Evolutionary conservation across 148 eudicot species (phyloP), one percentile per base, ranked within the genome.

Genomic region (Rhododendron ovatum): DNA sequence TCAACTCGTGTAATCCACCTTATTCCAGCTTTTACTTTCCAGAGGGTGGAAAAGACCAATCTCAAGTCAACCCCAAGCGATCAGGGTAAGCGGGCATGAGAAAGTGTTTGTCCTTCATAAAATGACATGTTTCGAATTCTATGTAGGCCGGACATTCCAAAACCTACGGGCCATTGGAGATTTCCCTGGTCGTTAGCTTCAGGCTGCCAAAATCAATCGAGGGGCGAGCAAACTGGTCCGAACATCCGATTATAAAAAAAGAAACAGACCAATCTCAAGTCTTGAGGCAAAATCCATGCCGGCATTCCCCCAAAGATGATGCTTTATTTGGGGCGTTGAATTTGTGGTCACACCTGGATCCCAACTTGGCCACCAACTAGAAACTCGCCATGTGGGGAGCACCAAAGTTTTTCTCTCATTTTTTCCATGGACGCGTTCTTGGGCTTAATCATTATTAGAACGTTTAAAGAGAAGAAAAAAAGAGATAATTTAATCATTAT

Each of bases 271-370:
- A 24, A 63, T 1, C 33, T 65, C 39, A 30, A 30, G 37, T 30
- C 76, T 71, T 13, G 33, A 33, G 20, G 76, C 41, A 71, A 71
- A 71, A 30, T 71, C 41, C 35, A 33, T 71, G 76, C 76, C 76
- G 41, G 76, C 76, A 71, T 30, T 30, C 76, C 76, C 76, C 41
- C 8, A 4, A 28, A 69, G 12, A 30, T 69, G 75, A 69, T 71
- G 41, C 8, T 69, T 22, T 12, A n/a, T 65, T 65, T 65, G n/a
- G 71, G 71, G 71, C 28, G 73, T n/a, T 67, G 30, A 28, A 69
- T 69, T 69, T 69, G 39, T 71, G 76, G 76, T 33, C 76, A 30
- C 76, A 71, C 33, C 76, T 71, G 76, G 76, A 71, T 71, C 76
- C 39, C 76, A 71, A 30, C 41, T 30, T 71, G 76, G 39, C 76